These are phyloP conservation scores for Fusarium torulosum DNA, from an alignment of 2,329 filamentous ascomycete genomes.

Conservation along the genomic window DNA sequence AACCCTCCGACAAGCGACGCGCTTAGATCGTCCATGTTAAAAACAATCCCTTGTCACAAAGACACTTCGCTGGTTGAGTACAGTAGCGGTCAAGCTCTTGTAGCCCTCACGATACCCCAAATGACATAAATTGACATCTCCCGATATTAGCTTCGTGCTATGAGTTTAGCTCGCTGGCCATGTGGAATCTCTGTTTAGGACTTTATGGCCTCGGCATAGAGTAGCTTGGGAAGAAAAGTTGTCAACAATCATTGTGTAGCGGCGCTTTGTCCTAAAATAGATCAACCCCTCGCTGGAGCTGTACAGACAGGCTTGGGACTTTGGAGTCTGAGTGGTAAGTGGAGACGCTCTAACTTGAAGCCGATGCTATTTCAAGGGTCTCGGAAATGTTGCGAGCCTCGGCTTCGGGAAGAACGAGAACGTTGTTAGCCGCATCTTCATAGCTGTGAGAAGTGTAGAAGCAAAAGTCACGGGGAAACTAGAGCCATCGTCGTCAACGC, in stretches of 20 bases:
- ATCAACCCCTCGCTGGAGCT: conserved; percentile 8
- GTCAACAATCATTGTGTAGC: conserved; percentile 4
- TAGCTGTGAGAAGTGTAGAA: background rate
- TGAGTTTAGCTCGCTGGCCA: background rate
- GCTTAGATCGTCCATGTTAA: background rate
- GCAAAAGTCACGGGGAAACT: background rate
- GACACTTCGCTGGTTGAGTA: background rate
- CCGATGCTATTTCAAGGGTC: conserved; percentile 12
- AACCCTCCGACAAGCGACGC: background rate
- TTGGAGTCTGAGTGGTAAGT: conserved; percentile 8
- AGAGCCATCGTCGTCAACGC: background rate
- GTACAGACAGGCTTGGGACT: conserved; percentile 4
- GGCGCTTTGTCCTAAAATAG: conserved; percentile 41
- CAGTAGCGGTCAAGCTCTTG: conserved; percentile 6
- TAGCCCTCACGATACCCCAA: conserved; percentile 2
- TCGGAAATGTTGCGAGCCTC: conserved; percentile 21
- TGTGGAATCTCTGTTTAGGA: background rate
- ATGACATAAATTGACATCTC: background rate
- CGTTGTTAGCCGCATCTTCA: background rate
- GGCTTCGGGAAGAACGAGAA: conserved; percentile 9
- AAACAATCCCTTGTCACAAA: background rate
- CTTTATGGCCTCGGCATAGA: conserved; percentile 12
- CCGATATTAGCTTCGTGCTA: background rate
- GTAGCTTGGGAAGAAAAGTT: background rate
- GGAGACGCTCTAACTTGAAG: conserved; percentile 2